These are phyloP conservation scores for Aspergillus ochraceoroseus DNA, from an alignment of 2,329 filamentous ascomycete species.

Conservation along the genomic window DNA sequence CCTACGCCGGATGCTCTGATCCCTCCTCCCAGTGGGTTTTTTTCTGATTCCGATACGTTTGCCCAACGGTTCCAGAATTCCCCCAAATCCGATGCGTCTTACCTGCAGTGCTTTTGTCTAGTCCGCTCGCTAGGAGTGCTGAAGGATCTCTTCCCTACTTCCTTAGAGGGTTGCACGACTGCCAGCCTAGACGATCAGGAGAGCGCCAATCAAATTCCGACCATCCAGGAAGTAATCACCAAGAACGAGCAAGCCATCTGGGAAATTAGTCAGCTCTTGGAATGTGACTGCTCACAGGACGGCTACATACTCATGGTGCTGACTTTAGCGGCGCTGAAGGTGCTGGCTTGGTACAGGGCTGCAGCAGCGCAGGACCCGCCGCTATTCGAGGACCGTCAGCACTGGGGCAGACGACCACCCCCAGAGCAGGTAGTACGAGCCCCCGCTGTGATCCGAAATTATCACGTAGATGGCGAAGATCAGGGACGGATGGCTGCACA, in stretches of 20 bases:
- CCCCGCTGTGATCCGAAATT: background rate
- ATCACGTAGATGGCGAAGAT: background rate
- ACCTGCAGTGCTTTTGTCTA: too few relatives aligned
- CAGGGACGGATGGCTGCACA: slow-evolving; percentile 10
- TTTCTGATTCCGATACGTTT: too few relatives aligned
- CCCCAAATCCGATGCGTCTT: too few relatives aligned
- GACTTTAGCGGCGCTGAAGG: slow-evolving; percentile 2
- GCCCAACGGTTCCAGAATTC: too few relatives aligned
- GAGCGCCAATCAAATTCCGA: background rate
- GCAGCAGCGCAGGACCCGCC: background rate
- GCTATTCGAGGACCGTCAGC: background rate
- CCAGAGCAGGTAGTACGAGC: background rate
- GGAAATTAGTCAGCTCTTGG: background rate
- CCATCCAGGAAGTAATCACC: slow-evolving; percentile 4
- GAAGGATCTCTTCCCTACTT: slow-evolving; percentile 1
- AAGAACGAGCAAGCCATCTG: slow-evolving; percentile 3
- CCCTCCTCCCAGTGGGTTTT: too few relatives aligned
- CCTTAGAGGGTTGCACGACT: background rate
- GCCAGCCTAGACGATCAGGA: background rate
- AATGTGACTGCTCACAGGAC: slow-evolving; percentile 5
- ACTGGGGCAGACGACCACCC: background rate
- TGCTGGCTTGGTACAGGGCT: slow-evolving; percentile 5
- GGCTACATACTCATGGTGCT: slow-evolving; percentile 4
- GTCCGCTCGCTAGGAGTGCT: slow-evolving; percentile 1
- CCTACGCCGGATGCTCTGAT: too few relatives aligned